Evolutionary conservation across 2,329 filamentous ascomycete species (phyloP), one percentile per base, ranked within the genome.

Genomic region (Salinomyces thailandicus): DNA sequence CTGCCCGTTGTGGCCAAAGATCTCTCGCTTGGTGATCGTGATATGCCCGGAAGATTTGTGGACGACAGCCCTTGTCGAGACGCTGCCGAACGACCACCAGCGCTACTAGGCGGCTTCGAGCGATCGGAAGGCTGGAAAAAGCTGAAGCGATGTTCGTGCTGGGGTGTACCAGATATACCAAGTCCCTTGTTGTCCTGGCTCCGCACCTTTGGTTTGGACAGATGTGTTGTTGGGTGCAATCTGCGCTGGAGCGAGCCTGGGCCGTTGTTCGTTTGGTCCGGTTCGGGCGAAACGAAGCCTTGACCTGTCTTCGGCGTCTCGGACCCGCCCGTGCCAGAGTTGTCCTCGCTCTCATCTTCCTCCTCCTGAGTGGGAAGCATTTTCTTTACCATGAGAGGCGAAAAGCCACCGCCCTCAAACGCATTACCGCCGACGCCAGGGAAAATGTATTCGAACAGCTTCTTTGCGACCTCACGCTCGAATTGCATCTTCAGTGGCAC

Each of bases 401-500:
- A 78, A 36, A 77, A 75, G 22, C 70, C 71, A 40, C 72, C 73
- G 19, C 62, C 61, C 32, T 65, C 65, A 16, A 54, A 60, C 9
- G 57, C 60, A 38, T 61, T 63, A 49, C 58, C 62, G 58, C 79
- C 79, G 48, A 84, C 75, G 8, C 82, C 85, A 0, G 91, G 93
- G 67, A 98, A 98, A 49, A 98, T 85, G 61, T 98, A 98, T 62
- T 95, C 87, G 49, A 98, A 94, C 2, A 98, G 68, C 48, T 81
- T 85, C 63, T 93, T 89, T 30, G 87, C 89, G 33, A 94, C 79
- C 50, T 96, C 87, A 22, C 79, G 81, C 61, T 98, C 91, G 22
- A 98, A 69, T 57, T 98, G 91, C 15, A 98, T 79, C 60, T 86
- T 93, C 57, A 98, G 74, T 0, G 91, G 93, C 58, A 93, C 87